Evolutionary conservation across 73 alveolate genomes (phyloP).

Genomic region (Paramecium biaurelia): DNA sequence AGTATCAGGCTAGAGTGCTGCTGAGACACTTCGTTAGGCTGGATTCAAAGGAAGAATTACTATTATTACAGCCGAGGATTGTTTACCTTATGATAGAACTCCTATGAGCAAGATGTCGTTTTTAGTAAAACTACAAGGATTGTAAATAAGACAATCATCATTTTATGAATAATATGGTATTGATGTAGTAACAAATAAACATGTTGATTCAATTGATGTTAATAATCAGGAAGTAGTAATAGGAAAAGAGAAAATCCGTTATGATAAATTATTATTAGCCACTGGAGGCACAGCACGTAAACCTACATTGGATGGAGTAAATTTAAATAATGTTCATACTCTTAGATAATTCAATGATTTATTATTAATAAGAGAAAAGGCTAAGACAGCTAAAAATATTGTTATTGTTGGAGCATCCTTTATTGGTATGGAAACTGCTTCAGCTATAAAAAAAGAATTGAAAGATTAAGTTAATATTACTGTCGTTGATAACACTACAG

Average conservation of each 20-base stretch:
- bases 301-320: constrained; percentile 72
- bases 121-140: constrained; percentile 54
- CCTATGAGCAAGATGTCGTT: constrained; percentile 68
- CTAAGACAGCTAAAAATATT: constrained; percentile 71
- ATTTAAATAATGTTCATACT: constrained; percentile 69
- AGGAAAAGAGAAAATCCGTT: constrained; percentile 60
- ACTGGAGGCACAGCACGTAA: constrained; percentile 81
- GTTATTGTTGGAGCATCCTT: constrained; percentile 86
- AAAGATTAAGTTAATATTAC: constrained; percentile 72
- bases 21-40: constrained; percentile 87
- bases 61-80: constrained; percentile 76
- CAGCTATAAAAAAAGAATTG: constrained; percentile 61
- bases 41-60: constrained; percentile 84
- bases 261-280: constrained; percentile 84
- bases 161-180: constrained; percentile 72
- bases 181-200: constrained; percentile 56
- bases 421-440: constrained; percentile 86
- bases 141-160: constrained; percentile 57
- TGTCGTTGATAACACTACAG: constrained; percentile 63
- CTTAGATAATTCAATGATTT: constrained; percentile 74
- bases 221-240: constrained; percentile 61
- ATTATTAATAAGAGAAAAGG: constrained; percentile 64
- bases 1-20: constrained; percentile 90
- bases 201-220: constrained; percentile 68
- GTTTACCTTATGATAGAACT: constrained; percentile 87